phyloP scores from a whole-genome alignment of 257 asterid genomes.

The Fraxinus excelsior region DNA sequence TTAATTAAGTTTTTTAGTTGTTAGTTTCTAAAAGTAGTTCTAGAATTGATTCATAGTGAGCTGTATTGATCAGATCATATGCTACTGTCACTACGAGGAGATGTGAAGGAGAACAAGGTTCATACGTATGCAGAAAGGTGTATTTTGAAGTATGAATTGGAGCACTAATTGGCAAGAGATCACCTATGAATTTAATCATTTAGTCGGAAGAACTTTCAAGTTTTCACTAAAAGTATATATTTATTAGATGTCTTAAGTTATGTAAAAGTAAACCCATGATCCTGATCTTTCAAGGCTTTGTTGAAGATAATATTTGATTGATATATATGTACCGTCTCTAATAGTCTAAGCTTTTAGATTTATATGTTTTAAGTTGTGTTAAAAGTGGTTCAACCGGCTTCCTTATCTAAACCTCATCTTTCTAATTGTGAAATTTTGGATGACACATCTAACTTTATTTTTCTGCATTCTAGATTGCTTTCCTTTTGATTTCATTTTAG shows the following conservation, averaged over 20 bases:
- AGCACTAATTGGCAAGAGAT: neutral
- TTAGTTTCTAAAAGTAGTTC: neutral
- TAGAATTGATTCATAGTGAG: neutral
- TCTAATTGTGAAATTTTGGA: neutral
- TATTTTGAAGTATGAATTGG: neutral
- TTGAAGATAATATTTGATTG: neutral
- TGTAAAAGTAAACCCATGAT: conserved; percentile 10
- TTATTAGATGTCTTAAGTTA: conserved; percentile 1
- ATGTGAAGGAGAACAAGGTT: neutral
- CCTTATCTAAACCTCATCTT: neutral
- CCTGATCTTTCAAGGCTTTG: conserved; percentile 1
- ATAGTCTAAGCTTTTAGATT: neutral
- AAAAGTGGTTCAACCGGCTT: neutral
- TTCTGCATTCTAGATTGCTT: neutral
- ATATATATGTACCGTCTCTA: neutral
- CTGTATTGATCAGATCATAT: conserved; percentile 13
- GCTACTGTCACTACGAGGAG: neutral
- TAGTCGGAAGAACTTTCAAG: neutral
- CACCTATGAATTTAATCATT: neutral
- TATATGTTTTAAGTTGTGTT: too few relatives aligned
- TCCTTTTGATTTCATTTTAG: conserved; percentile 8
- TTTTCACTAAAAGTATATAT: conserved; percentile 6
- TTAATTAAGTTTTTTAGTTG: conserved; percentile 14
- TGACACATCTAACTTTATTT: neutral
- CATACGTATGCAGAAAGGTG: neutral